Percentiles rank a stretch among this genome's conserved stretches.
Conservation (phyloP, 495 filamentous ascomycete genomes). For the Aspergillus baeticus region DNA sequence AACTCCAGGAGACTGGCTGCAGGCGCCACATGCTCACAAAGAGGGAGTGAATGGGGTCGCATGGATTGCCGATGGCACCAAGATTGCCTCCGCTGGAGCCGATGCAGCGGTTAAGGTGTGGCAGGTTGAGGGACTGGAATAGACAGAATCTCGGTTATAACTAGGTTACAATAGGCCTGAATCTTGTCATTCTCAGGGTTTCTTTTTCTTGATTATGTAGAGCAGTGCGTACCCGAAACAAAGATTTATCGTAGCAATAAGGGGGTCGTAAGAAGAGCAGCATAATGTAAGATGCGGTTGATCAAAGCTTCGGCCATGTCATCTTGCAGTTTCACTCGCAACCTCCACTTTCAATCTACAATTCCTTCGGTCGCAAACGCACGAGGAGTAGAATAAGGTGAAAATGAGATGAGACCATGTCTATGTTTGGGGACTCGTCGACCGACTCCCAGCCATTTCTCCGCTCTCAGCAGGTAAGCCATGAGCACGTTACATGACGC, state of each 20-base stretch:
- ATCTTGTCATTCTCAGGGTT: too few relatives aligned
- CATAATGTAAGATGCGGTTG: not conserved
- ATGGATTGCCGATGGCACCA: conserved; percentile 71
- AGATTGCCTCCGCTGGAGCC: conserved; percentile 74
- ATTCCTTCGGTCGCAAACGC: not conserved
- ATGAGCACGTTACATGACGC: not conserved
- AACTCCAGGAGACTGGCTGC: conserved; percentile 77
- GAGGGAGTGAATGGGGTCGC: conserved; percentile 88
- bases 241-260: conserved; percentile 2
- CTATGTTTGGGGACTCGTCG: conserved; percentile 31
- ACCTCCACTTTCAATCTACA: not conserved
- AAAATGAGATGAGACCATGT: conserved; percentile 28
- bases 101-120: conserved; percentile 92
- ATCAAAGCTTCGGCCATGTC: conserved; percentile 8
- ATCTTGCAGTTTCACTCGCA: not conserved
- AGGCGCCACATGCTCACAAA: conserved; percentile 83
- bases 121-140: conserved; percentile 67
- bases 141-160: not conserved
- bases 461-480: conserved; percentile 35
- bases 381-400: not conserved
- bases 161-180: too few relatives aligned
- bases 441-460: conserved; percentile 39
- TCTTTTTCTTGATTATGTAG: too few relatives aligned
- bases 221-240: not conserved
- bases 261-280: too few relatives aligned